A percentile compares a stretch with the other conserved stretches of the same genome.
Conservation (phyloP, 2,329 filamentous ascomycete genomes). For the Aspergillus clavatus region DNA sequence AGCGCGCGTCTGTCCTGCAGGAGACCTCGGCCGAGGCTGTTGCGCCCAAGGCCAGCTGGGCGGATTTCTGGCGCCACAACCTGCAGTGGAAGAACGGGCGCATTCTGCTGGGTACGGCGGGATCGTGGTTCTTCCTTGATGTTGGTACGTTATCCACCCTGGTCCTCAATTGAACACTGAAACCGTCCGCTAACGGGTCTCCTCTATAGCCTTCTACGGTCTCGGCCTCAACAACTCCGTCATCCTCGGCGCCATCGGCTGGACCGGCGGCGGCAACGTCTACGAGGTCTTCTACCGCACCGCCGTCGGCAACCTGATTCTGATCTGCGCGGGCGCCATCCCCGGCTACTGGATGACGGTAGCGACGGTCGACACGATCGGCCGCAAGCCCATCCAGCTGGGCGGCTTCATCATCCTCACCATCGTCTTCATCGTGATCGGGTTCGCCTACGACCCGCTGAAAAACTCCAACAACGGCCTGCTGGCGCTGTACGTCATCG, state of each 20-base stretch:
- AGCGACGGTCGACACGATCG: conserved; percentile 66
- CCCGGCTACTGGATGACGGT: conserved; percentile 81
- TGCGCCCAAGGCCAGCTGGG: conserved; percentile 65
- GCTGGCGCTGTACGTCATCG: conserved; percentile 59
- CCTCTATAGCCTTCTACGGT: conserved; percentile 58
- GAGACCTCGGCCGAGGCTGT: conserved; percentile 53
- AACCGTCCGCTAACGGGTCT: too few relatives aligned
- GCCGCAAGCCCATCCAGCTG: conserved; percentile 71
- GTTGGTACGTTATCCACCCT: conserved; percentile 36
- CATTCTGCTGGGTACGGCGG: conserved; percentile 71
- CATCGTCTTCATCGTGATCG: conserved; percentile 58
- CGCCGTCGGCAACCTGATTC: conserved; percentile 71
- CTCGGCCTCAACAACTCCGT: conserved; percentile 71
- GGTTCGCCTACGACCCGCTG: conserved; percentile 49
- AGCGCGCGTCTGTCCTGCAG: conserved; percentile 55
- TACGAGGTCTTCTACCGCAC: conserved; percentile 70
- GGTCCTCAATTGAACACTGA: conserved; percentile 36
- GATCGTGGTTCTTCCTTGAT: conserved; percentile 80
- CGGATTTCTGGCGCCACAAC: conserved; percentile 69
- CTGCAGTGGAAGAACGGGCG: conserved; percentile 65
- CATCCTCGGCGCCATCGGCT: conserved; percentile 68
- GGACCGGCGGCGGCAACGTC: conserved; percentile 57
- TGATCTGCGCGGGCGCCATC: conserved; percentile 72
- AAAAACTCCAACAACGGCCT: conserved; percentile 42
- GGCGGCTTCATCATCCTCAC: conserved; percentile 59